Conservation (phyloP, 2,329 filamentous ascomycete genomes). For the Trichoderma gracile region DNA sequence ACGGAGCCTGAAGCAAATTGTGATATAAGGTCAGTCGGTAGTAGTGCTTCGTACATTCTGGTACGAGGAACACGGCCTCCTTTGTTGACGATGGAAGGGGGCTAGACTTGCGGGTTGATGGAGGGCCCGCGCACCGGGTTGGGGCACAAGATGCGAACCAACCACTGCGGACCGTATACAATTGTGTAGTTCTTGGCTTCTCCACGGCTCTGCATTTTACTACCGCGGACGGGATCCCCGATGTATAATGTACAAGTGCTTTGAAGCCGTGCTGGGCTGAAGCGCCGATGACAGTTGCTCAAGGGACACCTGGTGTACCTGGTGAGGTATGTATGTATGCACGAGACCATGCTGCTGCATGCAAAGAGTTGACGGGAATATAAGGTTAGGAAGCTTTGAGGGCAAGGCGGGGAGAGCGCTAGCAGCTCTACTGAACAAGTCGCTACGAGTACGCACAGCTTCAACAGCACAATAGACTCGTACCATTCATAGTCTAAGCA, state of each 20-base stretch:
- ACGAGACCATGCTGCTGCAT: too few species aligned
- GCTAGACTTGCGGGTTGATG: constrained; percentile 6
- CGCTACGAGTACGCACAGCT: neutral
- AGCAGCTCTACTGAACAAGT: neutral
- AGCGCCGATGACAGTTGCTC: too few species aligned
- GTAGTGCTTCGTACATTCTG: neutral
- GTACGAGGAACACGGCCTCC: neutral
- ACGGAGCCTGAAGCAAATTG: neutral
- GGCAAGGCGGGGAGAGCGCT: neutral
- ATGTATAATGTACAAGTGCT: too few species aligned
- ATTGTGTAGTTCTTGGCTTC: neutral
- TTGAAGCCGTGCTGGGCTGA: too few species aligned
- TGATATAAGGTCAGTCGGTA: neutral
- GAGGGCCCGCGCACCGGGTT: constrained; percentile 4
- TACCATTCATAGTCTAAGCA: too few species aligned
- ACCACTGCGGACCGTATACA: neutral
- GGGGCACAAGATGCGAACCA: constrained; percentile 20
- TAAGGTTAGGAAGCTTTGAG: too few species aligned
- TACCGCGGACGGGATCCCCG: neutral
- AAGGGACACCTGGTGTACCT: neutral
- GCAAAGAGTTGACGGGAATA: too few species aligned
- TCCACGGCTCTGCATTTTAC: constrained; percentile 1
- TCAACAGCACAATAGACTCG: too few species aligned
- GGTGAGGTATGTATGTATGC: too few species aligned
- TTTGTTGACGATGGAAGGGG: constrained; percentile 1